Conservation (phyloP, 148 eudicot genomes). For the Rhododendron griersonianum region DNA sequence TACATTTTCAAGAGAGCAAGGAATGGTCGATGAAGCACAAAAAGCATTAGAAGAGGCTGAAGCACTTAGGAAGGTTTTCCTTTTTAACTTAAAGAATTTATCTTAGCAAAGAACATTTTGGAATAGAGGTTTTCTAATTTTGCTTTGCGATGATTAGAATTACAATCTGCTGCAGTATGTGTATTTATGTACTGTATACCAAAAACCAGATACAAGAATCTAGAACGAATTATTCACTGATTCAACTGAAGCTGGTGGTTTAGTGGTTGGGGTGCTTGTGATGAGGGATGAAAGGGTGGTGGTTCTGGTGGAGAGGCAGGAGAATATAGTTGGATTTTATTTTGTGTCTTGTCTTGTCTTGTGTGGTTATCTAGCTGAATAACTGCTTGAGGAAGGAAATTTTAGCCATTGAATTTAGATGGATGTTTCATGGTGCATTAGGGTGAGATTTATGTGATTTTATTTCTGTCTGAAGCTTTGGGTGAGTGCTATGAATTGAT, state of each 20-base stretch:
- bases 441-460: no score
- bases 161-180: not conserved
- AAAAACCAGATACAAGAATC: not conserved
- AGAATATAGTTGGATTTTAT: not conserved
- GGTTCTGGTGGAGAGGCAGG: not conserved
- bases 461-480: not conserved
- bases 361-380: not conserved
- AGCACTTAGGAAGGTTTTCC: conserved; percentile 74
- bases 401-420: not conserved
- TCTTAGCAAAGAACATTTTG: not conserved
- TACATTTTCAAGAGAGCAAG: conserved; percentile 72
- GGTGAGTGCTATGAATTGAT: no score
- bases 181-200: not conserved
- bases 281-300: not conserved
- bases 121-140: not conserved
- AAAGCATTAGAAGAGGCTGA: conserved; percentile 96
- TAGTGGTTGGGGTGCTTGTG: not conserved
- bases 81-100: not conserved
- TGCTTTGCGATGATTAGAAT: not conserved
- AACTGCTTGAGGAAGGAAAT: not conserved
- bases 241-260: not conserved
- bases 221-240: no score
- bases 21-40: conserved; percentile 63
- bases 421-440: not conserved
- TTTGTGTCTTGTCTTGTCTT: not conserved